Evolutionary conservation across 176 grass and related monocot species (phyloP), one percentile per base, ranked within the genome.

Genomic region (Elymus sibiricus): DNA sequence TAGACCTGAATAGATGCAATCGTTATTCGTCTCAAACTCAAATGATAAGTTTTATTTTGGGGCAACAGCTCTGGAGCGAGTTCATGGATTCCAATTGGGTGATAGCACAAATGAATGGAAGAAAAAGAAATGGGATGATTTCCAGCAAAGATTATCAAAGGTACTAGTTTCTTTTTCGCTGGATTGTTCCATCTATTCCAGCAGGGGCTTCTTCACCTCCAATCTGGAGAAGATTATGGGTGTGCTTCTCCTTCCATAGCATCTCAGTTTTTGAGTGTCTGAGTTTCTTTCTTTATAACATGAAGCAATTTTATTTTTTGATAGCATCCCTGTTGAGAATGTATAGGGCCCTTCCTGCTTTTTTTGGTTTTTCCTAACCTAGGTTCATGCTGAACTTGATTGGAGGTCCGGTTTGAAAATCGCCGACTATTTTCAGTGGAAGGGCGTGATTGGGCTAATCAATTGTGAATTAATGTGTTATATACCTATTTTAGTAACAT

Each of bases 81-180:
- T 98, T 77, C 90, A 95, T 88, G 88, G 92, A 88, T 98, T 98
- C 83, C 86, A 86, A 21, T 88, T 98, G 60, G 96, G 96, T 79
- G 96, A 95, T 90, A 94, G 96, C 80, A 91, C 90, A 28, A 17
- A 86, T 26, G 93, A 95, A 51, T 98, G 93, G 93, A 88, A 94
- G 86, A 95, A 88, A 88, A 87, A 91, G 79, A 98, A 98, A 80
- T 98, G 93, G 93, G 63, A 88, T 22, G 96, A 90, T 84, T 98
- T 98, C 81, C 82, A 59, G 83, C 49, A 90, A 43, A 92, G 76
- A 66, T 76, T 98, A 77, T 86, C 74, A 70, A 92, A 94, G 93
- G 96, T 95, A 43, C 24, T 66, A 77, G 11, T 76, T 78, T 37
- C 14, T 51, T 68, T 72, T 76, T 44, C 6, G 24, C 44, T 80